Evolutionary conservation across 345 rosid genomes (phyloP).

Genomic region (Pistacia vera): DNA sequence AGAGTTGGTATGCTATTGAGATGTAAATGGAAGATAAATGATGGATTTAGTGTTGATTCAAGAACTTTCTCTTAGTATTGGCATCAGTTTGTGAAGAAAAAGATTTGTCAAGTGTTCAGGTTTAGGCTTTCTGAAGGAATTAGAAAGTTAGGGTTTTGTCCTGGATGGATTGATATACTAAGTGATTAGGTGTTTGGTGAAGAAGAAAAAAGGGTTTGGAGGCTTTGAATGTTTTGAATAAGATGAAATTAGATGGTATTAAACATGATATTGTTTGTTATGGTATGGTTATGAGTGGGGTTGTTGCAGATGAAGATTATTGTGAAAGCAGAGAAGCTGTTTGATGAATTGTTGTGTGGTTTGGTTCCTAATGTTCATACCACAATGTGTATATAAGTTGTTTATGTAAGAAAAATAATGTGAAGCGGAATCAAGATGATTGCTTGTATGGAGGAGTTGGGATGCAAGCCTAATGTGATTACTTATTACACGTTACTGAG

Average conservation of each 20-base stretch:
- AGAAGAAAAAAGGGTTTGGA: conserved; percentile 51
- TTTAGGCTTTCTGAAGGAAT: conserved; percentile 48
- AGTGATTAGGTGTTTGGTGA: conserved; percentile 57
- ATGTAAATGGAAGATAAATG: conserved; percentile 40
- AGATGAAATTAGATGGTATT: conserved; percentile 64
- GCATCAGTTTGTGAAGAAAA: conserved; percentile 50
- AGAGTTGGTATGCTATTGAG: conserved; percentile 59
- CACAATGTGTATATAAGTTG: conserved; percentile 60
- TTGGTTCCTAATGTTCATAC: conserved; percentile 69
- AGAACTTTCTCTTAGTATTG: conserved; percentile 47
- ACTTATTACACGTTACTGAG: conserved; percentile 49
- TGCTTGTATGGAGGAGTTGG: conserved; percentile 60
- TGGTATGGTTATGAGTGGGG: conserved; percentile 49
- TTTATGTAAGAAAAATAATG: conserved; percentile 62
- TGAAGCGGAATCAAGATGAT: conserved; percentile 61
- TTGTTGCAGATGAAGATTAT: conserved; percentile 47
- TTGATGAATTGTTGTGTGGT: conserved; percentile 82
- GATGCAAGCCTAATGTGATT: conserved; percentile 47
- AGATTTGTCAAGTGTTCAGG: conserved; percentile 32
- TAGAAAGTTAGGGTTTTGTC: conserved; percentile 60
- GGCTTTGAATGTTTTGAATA: conserved; percentile 54
- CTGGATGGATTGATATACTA: conserved; percentile 55
- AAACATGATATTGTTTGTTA: conserved; percentile 66
- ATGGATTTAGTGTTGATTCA: conserved; percentile 44
- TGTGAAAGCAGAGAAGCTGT: conserved; percentile 61